Conservation (phyloP, 441 rosid genomes). For the Gossypium davidsonii region DNA sequence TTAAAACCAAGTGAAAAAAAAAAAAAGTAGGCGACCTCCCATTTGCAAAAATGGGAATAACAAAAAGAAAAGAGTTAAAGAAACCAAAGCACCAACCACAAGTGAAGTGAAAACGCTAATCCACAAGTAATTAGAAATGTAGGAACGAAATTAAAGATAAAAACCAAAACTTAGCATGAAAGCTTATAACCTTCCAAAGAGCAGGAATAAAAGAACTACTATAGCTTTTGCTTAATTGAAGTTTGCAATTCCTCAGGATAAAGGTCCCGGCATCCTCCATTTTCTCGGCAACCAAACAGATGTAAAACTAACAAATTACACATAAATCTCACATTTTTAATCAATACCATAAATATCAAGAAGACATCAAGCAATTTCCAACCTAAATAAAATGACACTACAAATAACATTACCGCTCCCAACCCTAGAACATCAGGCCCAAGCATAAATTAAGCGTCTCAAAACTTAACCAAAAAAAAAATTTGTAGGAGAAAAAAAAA, state of each 20-base stretch:
- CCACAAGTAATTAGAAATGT: not conserved
- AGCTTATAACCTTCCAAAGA: not conserved
- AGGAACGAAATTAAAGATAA: not conserved
- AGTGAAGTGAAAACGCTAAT: not conserved
- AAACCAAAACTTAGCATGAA: not conserved
- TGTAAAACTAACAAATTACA: conserved; percentile 8
- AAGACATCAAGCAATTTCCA: conserved; percentile 14
- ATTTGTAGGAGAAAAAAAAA: not conserved
- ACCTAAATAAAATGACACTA: conserved; percentile 18
- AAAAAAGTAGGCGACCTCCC: not conserved
- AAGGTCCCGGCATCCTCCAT: conserved; percentile 1
- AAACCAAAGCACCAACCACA: not conserved
- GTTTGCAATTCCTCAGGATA: conserved; percentile 4
- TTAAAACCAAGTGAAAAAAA: not conserved
- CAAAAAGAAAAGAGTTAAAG: not conserved
- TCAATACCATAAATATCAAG: conserved; percentile 25
- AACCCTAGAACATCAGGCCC: conserved; percentile 6
- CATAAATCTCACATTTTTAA: conserved; percentile 20
- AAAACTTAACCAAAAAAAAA: not conserved
- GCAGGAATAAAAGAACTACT: conserved; percentile 3
- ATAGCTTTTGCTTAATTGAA: conserved; percentile 10
- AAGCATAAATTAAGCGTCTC: conserved; percentile 17
- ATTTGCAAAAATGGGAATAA: not conserved
- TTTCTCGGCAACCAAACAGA: conserved; percentile 16
- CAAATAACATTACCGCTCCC: conserved; percentile 13